Evolutionary conservation across 306 rosid genomes (phyloP), one percentile per base, ranked within the genome.

Genomic region (Fragaria vesca): DNA sequence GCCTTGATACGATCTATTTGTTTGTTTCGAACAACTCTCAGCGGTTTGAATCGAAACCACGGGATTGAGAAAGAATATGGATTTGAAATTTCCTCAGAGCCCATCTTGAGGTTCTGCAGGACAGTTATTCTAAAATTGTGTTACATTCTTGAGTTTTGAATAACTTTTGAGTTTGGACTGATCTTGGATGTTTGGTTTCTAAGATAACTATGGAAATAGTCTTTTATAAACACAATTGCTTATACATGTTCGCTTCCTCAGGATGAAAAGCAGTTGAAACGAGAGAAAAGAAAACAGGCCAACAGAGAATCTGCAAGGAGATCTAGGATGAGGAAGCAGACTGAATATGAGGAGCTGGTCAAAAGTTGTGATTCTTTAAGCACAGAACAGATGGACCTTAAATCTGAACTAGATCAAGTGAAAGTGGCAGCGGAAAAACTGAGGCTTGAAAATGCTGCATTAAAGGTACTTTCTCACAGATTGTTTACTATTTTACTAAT

Each of bases 271-370:
- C 86, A 54, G 65, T 72, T 83, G 72, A 83, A 79, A 83, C 81
- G 78, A 21, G 83, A 83, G 81, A 79, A 79, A 79, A 71, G 86
- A 51, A 83, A 83, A 62, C 83, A 75, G 43, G 83, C 86, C 5
- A 83, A 83, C 66, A 76, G 86, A 76, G 86, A 83, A 71, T 83
- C 86, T 43, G 86, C 86, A 30, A 83, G 72, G 81, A 79, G 72
- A 52, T 83, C 86, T 71, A 75, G 86, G 81, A 2, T 76, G 83
- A 83, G 70, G 78, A 83, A 79, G 75, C 83, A 83, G 73, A 71
- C 78, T 26, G 86, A 83, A 71, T 72, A 63, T 42, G 86, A 83
- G 50, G 86, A 76, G 32, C 48, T 83, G 40, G 38, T 43, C 66
- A 78, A 26, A 36, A 65, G 48, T 32, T 83, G 69, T 81, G 81